These are phyloP conservation scores for Flaveria floridana DNA, from an alignment of 140 eudicot genomes.

Conservation along the genomic window DNA sequence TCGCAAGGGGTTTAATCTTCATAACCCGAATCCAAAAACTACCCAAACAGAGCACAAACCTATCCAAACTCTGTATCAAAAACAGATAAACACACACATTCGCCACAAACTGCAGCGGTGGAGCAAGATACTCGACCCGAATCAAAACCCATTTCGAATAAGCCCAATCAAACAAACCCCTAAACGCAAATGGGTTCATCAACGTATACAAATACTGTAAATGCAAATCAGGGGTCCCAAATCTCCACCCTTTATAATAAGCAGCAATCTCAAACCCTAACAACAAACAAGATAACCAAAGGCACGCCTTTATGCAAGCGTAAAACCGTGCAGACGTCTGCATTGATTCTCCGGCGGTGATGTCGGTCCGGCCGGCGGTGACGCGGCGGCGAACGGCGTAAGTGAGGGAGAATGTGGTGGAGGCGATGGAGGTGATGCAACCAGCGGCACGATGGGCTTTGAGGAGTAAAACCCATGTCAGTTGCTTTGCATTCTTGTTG, in stretches of 20 bases:
- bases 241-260: constrained; percentile 68
- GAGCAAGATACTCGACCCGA: constrained; percentile 76
- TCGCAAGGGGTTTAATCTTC: constrained; percentile 60
- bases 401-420: constrained; percentile 55
- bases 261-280: constrained; percentile 66
- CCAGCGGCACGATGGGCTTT: constrained; percentile 92
- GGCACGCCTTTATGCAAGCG: constrained; percentile 49
- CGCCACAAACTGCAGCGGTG: constrained; percentile 65
- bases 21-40: constrained; percentile 64
- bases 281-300: constrained; percentile 50
- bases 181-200: constrained; percentile 38
- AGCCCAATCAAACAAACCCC: constrained; percentile 47
- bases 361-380: constrained; percentile 60
- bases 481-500: constrained; percentile 76
- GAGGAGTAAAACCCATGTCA: constrained; percentile 79
- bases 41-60: constrained; percentile 74
- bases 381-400: constrained; percentile 76
- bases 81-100: constrained; percentile 61
- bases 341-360: background rate
- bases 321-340: constrained; percentile 34
- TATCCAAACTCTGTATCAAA: constrained; percentile 72
- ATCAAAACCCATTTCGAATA: constrained; percentile 71
- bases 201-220: constrained; percentile 40
- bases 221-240: constrained; percentile 48
- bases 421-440: constrained; percentile 66